Base-by-base conservation (phyloP, 768 basidiomycete genomes). In the Agrocybe chaxingu region DNA sequence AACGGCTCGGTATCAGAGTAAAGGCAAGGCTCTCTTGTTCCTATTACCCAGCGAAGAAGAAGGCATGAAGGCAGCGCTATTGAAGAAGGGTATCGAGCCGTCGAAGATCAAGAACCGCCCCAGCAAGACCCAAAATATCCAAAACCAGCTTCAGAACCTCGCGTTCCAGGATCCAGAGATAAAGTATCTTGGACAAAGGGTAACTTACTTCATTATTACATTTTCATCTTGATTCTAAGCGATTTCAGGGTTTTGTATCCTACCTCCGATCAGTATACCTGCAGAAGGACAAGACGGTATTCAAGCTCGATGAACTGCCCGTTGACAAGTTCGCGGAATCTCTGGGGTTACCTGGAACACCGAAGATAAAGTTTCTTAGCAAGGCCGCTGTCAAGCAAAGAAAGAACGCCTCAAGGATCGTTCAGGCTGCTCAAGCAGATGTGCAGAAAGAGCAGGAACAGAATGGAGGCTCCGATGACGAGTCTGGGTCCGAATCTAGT, bases 151-250 rank as follows among this genome's bases (percentile, higher is more conserved):
- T 40, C 97, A 99, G 68, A 92, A 84, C 47, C 80, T 97, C 34
- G 87, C 89, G 0, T 99, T 98, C 71, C 85, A 93, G 70, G 93
- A 95, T 51, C 91, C 94, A 0, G 94, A 99, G 67, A 85, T 98
- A 69, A 99, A 98, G 65, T 97, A 98, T 66, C 80, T 99, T 8
- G 97, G 87, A 8, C 96, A 98, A 66, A 73, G 92, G 48, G 95
- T 95, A 59, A 51, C 77, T 13, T 34, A 37, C 36, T 16, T 52
- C 10, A 38, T 36, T 4, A 19, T 40, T 4, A 42, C 41, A 33
- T 18, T n/a, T 43, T 36, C 39, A n/a, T 31, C 10, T 13, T 5
- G n/a, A 3, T 16, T 32, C 32, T 48, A 51, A 49, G 48, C 12
- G 7, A 18, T 9, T 39, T 4, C 62, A 98, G 93, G 91, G 95